Base-by-base conservation (phyloP, 306 rosid genomes). In the Casuarina equisetifolia region DNA sequence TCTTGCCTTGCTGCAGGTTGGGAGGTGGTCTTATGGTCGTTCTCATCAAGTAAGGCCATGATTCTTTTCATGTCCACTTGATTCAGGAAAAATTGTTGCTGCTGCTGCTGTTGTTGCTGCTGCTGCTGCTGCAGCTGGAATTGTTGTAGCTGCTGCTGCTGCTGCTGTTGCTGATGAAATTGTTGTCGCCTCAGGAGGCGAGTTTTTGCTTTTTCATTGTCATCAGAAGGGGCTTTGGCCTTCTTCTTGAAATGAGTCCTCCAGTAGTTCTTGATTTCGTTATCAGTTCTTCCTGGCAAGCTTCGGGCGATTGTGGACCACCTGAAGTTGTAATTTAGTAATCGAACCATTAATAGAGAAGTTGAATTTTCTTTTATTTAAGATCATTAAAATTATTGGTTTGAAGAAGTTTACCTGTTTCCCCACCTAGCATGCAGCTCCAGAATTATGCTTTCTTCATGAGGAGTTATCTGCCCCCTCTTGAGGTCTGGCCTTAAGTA, bases 261-360 rank as follows among this genome's bases (percentile, higher is more conserved):
- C 97, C 98, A 94, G 43, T 92, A 91, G 59, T 94, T 94, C 81
- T 94, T 94, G 77, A 94, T 94, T 81, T 94, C 97, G 55, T 94
- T 94, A 74, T 94, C 98, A 0, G 98, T 94, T 81, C 98, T 91
- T 76, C 98, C 98, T 4, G 98, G 98, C 74, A 94, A 84, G 79
- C 94, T 90, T 76, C 97, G 69, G 15, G 98, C 98, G 78, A 94
- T 94, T n/a, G 97, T 94, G 32, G 98, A 94, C 98, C 98, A 91
- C 82, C 98, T 93, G 58, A 77, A 63, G 3, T 46, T 20, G 48
- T 44, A 2, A 69, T 46, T 45, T 48, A 58, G 46, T 5, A 53
- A 66, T 54, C 10, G 74, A 49, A 70, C 7, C 19, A 62, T 73
- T 32, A 0, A 43, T 9, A 73, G 11, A 80, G n/a, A 11, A 13